Base-by-base conservation (phyloP, 164 flowering plant genomes). In the Umbellularia californica region DNA sequence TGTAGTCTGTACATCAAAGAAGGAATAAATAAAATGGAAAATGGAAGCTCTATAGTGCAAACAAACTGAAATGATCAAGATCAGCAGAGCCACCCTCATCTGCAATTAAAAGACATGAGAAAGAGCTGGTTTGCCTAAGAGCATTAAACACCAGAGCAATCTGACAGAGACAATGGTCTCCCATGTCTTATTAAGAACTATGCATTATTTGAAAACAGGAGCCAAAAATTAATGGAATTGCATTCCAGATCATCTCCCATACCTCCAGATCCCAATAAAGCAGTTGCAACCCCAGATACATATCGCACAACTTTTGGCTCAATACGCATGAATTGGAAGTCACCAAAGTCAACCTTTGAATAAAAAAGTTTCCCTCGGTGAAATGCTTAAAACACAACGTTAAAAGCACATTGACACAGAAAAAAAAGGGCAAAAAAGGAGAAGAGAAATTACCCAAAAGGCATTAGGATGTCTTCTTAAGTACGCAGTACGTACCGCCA, bases 201-300 rank as follows among this genome's bases (percentile, higher is more conserved):
- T 2, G 35, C 35, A 30, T 30, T 30, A 30, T 65, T 5, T 28
- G 24, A 12, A 65, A 65, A 65, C 27, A 14, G 64, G 64, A 60
- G 19, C 4, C 10, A 55, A 14, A 9, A 77, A 30, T 62, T 71
- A 60, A 66, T 52, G 28, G 71, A 70, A 41, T 9, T 41, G 47
- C 47, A 41, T 66, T 75, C 27, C 63, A 60, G 15, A 60, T 15
- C 13, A 28, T 35, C 62, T 47, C 35, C 78, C 81, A 76, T 76
- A 95, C 99, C 99, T 90, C 96, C 99, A 51, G 97, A 89, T 77
- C 97, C 94, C 75, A 88, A 79, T 68, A 90, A 82, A 72, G 99
- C 90, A 70, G 99, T 88, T n/a, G 97, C 99, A 77, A 90, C 93
- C 65, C 97, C 97, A 65, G 97, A 90, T 14, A 92, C 97, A 84